phyloP scores from a whole-genome alignment of 495 filamentous ascomycete species.

The Pyrenopolyporus hunteri region DNA sequence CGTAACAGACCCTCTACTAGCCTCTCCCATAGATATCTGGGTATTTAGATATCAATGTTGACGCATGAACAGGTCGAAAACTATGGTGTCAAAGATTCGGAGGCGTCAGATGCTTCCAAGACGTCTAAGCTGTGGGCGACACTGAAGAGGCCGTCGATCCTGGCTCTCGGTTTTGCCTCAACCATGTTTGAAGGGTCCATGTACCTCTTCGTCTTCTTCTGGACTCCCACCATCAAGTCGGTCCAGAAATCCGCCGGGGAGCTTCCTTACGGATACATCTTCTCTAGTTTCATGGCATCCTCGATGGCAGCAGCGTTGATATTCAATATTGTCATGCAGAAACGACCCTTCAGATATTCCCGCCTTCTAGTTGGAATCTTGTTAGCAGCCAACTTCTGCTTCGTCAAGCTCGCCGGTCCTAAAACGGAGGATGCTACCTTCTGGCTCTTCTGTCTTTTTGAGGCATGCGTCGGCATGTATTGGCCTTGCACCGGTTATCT shows the following conservation, averaged over 20 bases:
- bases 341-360: constrained; percentile 35
- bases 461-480: constrained; percentile 60
- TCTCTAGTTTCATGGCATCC: constrained; percentile 62
- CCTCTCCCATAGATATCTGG: too few relatives aligned
- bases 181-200: constrained; percentile 64
- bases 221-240: constrained; percentile 56
- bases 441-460: constrained; percentile 61
- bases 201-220: constrained; percentile 66
- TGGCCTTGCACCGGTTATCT: constrained; percentile 58
- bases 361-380: constrained; percentile 47
- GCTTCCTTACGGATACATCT: constrained; percentile 63
- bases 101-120: constrained; percentile 16
- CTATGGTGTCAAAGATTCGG: constrained; percentile 44
- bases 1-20: constrained; percentile 12
- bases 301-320: constrained; percentile 57
- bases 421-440: constrained; percentile 53
- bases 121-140: constrained; percentile 24
- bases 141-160: constrained; percentile 47
- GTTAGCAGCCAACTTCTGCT: constrained; percentile 45
- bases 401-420: constrained; percentile 48
- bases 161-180: constrained; percentile 54
- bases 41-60: not conserved
- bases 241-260: constrained; percentile 40
- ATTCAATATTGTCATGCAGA: constrained; percentile 50
- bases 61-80: constrained; percentile 51